These are phyloP conservation scores for Collybia mongolica DNA, from an alignment of 768 basidiomycete species.

Conservation along the genomic window DNA sequence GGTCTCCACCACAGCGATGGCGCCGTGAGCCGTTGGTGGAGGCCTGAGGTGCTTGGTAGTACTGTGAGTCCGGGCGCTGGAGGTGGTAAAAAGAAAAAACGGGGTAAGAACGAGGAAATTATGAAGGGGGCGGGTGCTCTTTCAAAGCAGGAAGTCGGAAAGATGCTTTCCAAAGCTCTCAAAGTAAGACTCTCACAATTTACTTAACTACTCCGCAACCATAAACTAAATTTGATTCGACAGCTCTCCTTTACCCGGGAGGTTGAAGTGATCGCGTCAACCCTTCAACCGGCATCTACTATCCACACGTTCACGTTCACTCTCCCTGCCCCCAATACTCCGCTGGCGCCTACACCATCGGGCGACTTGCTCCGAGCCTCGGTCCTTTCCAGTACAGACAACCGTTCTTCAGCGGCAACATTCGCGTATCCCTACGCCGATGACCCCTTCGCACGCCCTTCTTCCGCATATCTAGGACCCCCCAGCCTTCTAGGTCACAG, in stretches of 20 bases:
- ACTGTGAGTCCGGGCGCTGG: conserved; percentile 84
- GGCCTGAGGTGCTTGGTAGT: conserved; percentile 87
- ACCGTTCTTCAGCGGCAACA: conserved; percentile 66
- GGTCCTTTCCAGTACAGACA: conserved; percentile 62
- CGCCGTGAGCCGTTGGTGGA: conserved; percentile 87
- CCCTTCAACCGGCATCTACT: conserved; percentile 89
- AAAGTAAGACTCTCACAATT: conserved; percentile 52
- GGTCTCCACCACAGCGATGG: conserved; percentile 83
- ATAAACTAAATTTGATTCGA: neutral
- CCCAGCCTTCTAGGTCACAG: conserved; percentile 58
- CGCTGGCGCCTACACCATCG: conserved; percentile 72
- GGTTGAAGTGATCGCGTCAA: conserved; percentile 94
- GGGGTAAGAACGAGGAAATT: conserved; percentile 60
- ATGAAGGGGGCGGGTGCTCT: conserved; percentile 79
- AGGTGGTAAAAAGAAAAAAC: conserved; percentile 74
- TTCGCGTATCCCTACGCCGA: conserved; percentile 74
- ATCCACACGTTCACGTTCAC: conserved; percentile 91
- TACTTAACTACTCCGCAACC: neutral
- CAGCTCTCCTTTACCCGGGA: conserved; percentile 91
- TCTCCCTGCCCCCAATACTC: conserved; percentile 73
- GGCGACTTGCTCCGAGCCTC: conserved; percentile 74
- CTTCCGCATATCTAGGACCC: conserved; percentile 80
- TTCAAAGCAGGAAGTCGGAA: conserved; percentile 82
- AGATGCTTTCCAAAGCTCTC: conserved; percentile 88
- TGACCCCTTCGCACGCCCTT: conserved; percentile 78